These are phyloP conservation scores for Neonectria faginata DNA, from an alignment of 2,329 filamentous ascomycete genomes.

Conservation along the genomic window DNA sequence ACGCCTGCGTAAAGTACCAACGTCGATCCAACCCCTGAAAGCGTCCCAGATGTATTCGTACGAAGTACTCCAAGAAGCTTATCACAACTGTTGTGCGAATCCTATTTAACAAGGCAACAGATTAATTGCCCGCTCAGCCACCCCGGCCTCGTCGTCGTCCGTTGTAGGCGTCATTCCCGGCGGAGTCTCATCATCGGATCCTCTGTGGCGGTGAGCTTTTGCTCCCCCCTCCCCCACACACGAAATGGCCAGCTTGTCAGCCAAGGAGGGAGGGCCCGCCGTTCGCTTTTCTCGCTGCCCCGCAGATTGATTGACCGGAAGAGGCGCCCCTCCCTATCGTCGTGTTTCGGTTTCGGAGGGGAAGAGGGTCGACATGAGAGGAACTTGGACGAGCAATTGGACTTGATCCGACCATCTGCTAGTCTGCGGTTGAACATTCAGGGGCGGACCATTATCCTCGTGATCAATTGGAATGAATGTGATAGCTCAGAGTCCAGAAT, in stretches of 20 bases:
- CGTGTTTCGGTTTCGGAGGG: conserved; percentile 3
- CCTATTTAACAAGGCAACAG: background rate
- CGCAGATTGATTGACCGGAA: conserved; percentile 13
- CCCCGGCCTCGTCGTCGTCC: conserved; percentile 11
- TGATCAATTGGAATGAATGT: conserved; percentile 15
- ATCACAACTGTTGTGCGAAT: conserved; percentile 1
- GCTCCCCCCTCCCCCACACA: conserved; percentile 7
- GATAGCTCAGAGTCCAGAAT: background rate
- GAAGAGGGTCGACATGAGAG: background rate
- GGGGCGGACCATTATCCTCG: conserved; percentile 5
- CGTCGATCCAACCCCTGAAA: conserved; percentile 18
- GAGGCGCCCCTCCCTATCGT: background rate
- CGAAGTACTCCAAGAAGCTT: background rate
- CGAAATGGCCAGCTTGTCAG: conserved; percentile 26
- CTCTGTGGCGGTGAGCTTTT: conserved; percentile 24
- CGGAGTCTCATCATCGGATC: conserved; percentile 7
- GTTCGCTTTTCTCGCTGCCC: conserved; percentile 4
- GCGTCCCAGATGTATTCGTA: background rate
- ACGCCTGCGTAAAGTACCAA: background rate
- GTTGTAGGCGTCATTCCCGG: conserved; percentile 16
- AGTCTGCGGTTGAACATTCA: background rate
- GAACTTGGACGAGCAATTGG: conserved; percentile 12
- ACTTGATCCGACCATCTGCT: conserved; percentile 13
- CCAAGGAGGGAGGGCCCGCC: background rate
- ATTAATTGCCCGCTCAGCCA: conserved; percentile 17